Evolutionary conservation across 306 rosid species (phyloP), one percentile per base, ranked within the genome.

Genomic region (Heteromeles arbutifolia): DNA sequence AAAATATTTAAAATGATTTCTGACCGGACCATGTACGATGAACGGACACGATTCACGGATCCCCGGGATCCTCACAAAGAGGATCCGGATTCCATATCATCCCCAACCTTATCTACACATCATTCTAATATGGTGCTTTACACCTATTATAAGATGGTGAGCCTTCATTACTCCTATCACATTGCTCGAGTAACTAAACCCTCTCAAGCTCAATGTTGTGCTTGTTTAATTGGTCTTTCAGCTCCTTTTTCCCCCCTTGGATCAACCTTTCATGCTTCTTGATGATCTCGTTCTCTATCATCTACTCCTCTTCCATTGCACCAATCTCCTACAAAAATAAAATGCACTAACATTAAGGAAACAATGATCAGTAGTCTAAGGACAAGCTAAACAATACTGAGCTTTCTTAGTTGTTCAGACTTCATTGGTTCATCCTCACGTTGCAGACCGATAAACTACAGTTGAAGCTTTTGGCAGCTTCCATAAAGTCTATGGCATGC

Each of bases 401-500:
- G n/a, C n/a, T n/a, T n/a, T n/a, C n/a, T n/a, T n/a, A n/a, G n/a
- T n/a, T n/a, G n/a, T n/a, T n/a, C n/a, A n/a, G n/a, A 72, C 80
- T 80, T 86, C 10, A 86, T 81, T 43, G 96, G 97, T 71, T 75
- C 89, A 72, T 90, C 93, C 77, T 94, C 96, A 11, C 91, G 93
- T 79, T 92, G 97, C 77, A 94, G 80, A 75, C 90, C 83, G 18
- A 92, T 87, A 50, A 94, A 90, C 78, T 88, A 77, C 54, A 90
- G 85, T 74, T 90, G 97, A 84, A 94, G 95, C 87, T 92, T 94
- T 94, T 92, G 70, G 96, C 96, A 76, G 95, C 98, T 82, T 91
- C 98, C 98, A 94, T 88, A 67, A 94, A 94, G 79, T 92, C 98
- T 87, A 95, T 86, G 29, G n/a, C n/a, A n/a, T n/a, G n/a, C n/a